A percentile compares a stretch with the other conserved stretches of the same genome.
These are phyloP conservation scores for Balamuthia mandrillaris DNA, from an alignment of 208 protist genomes.

Conservation along the genomic window DNA sequence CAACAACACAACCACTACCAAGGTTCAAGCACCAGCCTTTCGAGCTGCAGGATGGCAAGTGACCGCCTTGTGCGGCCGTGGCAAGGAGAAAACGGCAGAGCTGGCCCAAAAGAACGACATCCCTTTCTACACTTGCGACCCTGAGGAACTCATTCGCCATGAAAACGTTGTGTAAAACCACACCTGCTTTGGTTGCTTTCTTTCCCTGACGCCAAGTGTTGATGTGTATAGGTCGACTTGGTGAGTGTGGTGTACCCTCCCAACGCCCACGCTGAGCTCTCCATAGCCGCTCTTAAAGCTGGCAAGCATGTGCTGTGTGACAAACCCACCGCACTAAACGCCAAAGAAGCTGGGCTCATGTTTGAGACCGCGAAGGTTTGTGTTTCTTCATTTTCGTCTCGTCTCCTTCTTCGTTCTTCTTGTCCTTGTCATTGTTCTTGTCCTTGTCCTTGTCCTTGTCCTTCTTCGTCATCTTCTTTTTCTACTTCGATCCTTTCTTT, in stretches of 20 bases:
- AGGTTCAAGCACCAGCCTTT: constrained; percentile 41
- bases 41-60: constrained; percentile 38
- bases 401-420: no score
- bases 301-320: constrained; percentile 59
- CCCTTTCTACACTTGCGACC: not conserved
- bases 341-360: constrained; percentile 32
- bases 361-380: not conserved
- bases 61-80: constrained; percentile 41
- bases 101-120: constrained; percentile 28
- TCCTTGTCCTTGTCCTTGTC: no score
- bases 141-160: constrained; percentile 20
- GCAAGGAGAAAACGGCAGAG: not conserved
- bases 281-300: constrained; percentile 36
- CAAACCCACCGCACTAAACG: constrained; percentile 48
- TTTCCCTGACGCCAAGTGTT: not conserved
- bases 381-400: not conserved
- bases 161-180: not conserved
- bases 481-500: no score
- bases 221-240: constrained; percentile 41
- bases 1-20: not conserved
- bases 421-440: no score
- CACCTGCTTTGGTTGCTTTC: not conserved
- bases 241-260: constrained; percentile 42
- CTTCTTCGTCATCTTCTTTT: no score
- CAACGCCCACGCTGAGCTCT: constrained; percentile 38